A percentile compares a stretch with the other conserved stretches of the same genome.
Evolutionary conservation across 805 yeast genomes (phyloP).

Genomic region (Hanseniaspora taiwanica): DNA sequence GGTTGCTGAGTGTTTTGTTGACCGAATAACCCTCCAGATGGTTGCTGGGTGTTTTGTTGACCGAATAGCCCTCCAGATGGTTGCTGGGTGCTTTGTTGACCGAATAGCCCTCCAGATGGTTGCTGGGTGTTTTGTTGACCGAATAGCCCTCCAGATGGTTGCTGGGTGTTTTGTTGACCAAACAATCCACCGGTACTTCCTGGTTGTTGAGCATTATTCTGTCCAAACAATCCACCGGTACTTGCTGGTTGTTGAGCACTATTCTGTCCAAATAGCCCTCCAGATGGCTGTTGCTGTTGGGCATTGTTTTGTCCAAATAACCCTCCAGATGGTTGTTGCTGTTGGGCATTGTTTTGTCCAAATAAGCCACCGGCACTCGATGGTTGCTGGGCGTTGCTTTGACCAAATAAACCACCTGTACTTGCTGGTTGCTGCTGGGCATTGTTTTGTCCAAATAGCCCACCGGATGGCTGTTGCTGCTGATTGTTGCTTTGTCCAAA

Average conservation of each 20-base stretch:
- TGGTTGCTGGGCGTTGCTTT: conserved; percentile 12
- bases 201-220: conserved; percentile 4
- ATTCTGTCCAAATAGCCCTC: conserved; percentile 15
- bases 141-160: conserved; percentile 28
- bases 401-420: conserved; percentile 33
- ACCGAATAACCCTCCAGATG: conserved; percentile 14
- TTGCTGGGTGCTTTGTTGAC: conserved; percentile 11
- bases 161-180: conserved; percentile 17
- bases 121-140: no score
- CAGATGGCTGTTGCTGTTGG: conserved; percentile 5
- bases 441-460: conserved; percentile 5
- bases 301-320: conserved; percentile 4
- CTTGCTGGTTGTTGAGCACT: conserved; percentile 11
- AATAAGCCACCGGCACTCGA: conserved; percentile 29
- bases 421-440: conserved; percentile 7
- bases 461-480: conserved; percentile 6
- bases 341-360: conserved; percentile 22
- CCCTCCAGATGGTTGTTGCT: conserved; percentile 6
- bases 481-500: conserved; percentile 26
- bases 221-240: conserved; percentile 28
- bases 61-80: conserved; percentile 33
- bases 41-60: conserved; percentile 13
- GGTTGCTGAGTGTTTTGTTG: conserved; percentile 5
- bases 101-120: conserved; percentile 14
- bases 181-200: conserved; percentile 23